phyloP scores from a whole-genome alignment of 305 asterid species.

The Ilex paraguariensis region DNA sequence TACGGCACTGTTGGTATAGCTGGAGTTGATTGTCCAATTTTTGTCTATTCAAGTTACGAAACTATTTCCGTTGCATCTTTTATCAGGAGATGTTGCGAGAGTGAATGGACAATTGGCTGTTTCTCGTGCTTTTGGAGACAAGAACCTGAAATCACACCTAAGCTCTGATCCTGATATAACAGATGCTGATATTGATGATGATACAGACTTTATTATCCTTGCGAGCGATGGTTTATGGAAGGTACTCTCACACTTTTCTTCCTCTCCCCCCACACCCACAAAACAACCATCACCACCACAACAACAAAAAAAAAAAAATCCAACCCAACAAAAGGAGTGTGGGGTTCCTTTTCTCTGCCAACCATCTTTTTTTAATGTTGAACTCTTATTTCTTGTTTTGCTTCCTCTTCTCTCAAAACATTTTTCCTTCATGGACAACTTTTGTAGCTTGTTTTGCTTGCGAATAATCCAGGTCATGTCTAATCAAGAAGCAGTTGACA shows the following conservation, averaged over 20 bases:
- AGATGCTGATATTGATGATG: conserved; percentile 45
- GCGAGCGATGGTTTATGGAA: conserved; percentile 99
- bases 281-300: too few species aligned
- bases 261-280: conserved; percentile 3
- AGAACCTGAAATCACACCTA: conserved; percentile 79
- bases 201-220: conserved; percentile 76
- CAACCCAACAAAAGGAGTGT: not conserved
- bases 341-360: not conserved
- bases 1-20: too few species aligned
- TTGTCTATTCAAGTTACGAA: not conserved
- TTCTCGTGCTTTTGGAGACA: conserved; percentile 96
- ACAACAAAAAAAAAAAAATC: too few species aligned
- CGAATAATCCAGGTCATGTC: conserved; percentile 56
- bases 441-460: not conserved
- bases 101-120: conserved; percentile 96
- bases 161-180: conserved; percentile 80
- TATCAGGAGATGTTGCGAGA: conserved; percentile 90
- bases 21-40: too few species aligned
- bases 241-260: conserved; percentile 35
- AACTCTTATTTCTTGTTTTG: not conserved
- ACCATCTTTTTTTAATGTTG: not conserved
- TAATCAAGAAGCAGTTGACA: conserved; percentile 82
- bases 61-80: conserved; percentile 9
- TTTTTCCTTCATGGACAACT: not conserved
- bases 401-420: conserved; percentile 1